Conservation (phyloP, 2,329 filamentous ascomycete species). For the Tolypocladium tundrense region DNA sequence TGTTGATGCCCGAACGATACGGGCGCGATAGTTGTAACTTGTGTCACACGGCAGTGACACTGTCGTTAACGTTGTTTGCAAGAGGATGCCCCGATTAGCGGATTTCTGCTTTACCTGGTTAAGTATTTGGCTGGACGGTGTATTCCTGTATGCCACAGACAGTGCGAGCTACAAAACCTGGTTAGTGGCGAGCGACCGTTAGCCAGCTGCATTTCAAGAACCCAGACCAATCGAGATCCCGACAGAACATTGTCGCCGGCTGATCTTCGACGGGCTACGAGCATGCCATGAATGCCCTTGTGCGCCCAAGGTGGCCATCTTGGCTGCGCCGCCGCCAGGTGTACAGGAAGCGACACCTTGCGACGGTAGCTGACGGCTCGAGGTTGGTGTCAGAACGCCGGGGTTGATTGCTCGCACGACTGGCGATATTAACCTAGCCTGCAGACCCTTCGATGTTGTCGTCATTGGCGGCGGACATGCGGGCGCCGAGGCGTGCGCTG, state of each 20-base stretch:
- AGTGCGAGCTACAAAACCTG: background rate
- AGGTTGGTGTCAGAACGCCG: slow-evolving; percentile 11
- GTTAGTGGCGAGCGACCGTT: background rate
- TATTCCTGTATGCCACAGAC: too few species aligned
- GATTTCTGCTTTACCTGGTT: background rate
- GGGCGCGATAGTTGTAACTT: background rate
- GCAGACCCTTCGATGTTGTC: slow-evolving; percentile 75
- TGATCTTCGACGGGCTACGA: background rate
- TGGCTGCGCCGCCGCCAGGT: slow-evolving; percentile 9
- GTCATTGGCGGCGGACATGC: slow-evolving; percentile 96
- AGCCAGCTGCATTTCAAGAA: background rate
- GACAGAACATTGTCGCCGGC: background rate
- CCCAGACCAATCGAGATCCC: background rate
- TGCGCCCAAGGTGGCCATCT: slow-evolving; percentile 11
- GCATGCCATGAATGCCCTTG: slow-evolving; percentile 18
- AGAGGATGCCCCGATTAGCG: background rate
- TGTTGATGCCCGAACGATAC: too few species aligned
- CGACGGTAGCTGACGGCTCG: slow-evolving; percentile 18
- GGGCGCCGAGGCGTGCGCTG: slow-evolving; percentile 85
- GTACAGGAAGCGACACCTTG: slow-evolving; percentile 13
- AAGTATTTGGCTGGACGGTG: background rate
- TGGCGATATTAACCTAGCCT: background rate
- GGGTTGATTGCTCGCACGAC: background rate
- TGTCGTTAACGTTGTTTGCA: background rate
- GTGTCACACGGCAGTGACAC: background rate